phyloP scores from a whole-genome alignment of 768 basidiomycete genomes.

The Amanita pseudoporphyria region DNA sequence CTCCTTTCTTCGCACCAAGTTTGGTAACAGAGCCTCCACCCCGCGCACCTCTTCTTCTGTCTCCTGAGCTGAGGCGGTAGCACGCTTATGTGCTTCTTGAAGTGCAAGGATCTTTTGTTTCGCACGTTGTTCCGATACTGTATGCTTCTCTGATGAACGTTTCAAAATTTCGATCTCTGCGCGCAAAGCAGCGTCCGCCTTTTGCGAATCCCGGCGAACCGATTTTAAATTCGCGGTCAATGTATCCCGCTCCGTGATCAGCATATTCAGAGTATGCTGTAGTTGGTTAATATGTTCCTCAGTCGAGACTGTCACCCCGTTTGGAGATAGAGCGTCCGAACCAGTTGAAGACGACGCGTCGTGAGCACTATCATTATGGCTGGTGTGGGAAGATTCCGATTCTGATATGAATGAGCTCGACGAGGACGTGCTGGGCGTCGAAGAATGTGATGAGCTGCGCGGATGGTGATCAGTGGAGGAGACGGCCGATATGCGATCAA shows the following conservation, averaged over 20 bases:
- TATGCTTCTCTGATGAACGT: slow-evolving; percentile 73
- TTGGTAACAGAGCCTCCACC: slow-evolving; percentile 35
- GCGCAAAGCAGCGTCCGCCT: slow-evolving; percentile 71
- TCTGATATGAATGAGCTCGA: slow-evolving; percentile 5
- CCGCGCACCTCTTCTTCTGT: slow-evolving; percentile 35
- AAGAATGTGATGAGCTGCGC: slow-evolving; percentile 10
- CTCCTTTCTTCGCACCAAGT: slow-evolving; percentile 25
- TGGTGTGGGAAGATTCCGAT: slow-evolving; percentile 2
- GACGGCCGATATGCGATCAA: slow-evolving; percentile 19
- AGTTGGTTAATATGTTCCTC: slow-evolving; percentile 64
- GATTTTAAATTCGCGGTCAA: slow-evolving; percentile 65
- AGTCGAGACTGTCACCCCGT: slow-evolving; percentile 34
- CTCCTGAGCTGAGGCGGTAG: slow-evolving; percentile 45
- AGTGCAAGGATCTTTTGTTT: slow-evolving; percentile 81
- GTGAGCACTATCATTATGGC: slow-evolving; percentile 4
- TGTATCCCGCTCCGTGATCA: slow-evolving; percentile 59
- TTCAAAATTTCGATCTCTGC: slow-evolving; percentile 80
- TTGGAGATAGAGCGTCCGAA: neutral
- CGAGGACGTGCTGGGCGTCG: slow-evolving; percentile 9
- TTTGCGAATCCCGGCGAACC: slow-evolving; percentile 73
- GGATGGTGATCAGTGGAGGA: slow-evolving; percentile 22
- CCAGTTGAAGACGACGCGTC: slow-evolving; percentile 20
- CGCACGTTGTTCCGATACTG: slow-evolving; percentile 65
- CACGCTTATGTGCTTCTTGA: slow-evolving; percentile 81
- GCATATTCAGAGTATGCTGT: slow-evolving; percentile 51